Evolutionary conservation across 2,329 filamentous ascomycete genomes (phyloP).

Genomic region (Aureobasidium mangrovei): DNA sequence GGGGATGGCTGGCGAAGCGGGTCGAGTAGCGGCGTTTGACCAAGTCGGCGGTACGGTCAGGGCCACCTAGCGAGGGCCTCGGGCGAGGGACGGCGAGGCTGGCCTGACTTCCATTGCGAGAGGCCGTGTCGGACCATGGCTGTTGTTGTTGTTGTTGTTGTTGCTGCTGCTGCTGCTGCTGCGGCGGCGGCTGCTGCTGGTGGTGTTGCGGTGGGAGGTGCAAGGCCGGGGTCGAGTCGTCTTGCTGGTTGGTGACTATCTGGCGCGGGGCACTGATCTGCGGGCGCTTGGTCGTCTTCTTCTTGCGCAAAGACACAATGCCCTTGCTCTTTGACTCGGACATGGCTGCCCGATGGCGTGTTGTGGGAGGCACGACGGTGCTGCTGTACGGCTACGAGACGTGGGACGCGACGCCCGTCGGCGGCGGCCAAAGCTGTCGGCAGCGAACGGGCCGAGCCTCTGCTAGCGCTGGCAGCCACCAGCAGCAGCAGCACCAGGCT

Average conservation of each 20-base stretch:
- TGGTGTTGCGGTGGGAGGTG: neutral
- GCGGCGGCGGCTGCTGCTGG: neutral
- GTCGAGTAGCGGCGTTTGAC: constrained; percentile 94
- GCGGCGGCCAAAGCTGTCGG: neutral
- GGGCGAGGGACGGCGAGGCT: constrained; percentile 24
- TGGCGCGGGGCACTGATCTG: constrained; percentile 53
- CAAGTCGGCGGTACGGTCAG: constrained; percentile 59
- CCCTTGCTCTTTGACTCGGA: constrained; percentile 34
- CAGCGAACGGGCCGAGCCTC: neutral
- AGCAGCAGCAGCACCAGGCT: too few species aligned
- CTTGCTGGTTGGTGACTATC: constrained; percentile 28
- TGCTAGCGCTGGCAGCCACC: neutral
- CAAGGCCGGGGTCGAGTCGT: constrained; percentile 12
- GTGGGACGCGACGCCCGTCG: too few species aligned
- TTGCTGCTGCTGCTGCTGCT: neutral
- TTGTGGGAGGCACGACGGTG: neutral
- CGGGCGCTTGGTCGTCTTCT: constrained; percentile 44
- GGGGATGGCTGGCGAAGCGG: constrained; percentile 62
- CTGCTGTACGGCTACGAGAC: neutral
- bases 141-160: neutral
- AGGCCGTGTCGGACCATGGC: neutral
- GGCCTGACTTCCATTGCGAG: constrained; percentile 14
- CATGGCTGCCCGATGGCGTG: constrained; percentile 18
- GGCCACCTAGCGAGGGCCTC: constrained; percentile 30
- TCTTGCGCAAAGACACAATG: constrained; percentile 52